A percentile compares a stretch with the other conserved stretches of the same genome.
These are phyloP conservation scores for carrot (Daucus carota) DNA, from an alignment of 129 eudicot genomes.

Conservation along the genomic window DNA sequence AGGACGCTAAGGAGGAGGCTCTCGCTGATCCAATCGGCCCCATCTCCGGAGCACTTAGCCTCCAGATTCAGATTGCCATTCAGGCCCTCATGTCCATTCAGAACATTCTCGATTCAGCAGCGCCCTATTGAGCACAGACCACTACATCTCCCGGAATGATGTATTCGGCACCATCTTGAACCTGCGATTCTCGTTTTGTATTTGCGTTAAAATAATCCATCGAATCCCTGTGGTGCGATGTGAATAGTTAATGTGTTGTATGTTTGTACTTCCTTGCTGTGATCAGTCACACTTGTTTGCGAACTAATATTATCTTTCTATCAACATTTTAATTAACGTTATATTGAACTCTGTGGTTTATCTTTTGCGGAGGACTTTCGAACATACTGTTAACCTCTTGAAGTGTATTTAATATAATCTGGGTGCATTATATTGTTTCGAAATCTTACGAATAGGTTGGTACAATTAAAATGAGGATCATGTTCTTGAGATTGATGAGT, in stretches of 20 bases:
- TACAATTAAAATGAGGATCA: no score
- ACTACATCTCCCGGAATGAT: background rate
- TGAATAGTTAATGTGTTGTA: background rate
- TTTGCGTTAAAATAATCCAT: background rate
- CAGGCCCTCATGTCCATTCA: constrained; percentile 2
- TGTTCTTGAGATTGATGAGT: no score
- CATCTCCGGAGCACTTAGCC: background rate
- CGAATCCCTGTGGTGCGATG: background rate
- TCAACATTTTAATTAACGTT: no score
- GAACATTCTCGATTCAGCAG: background rate
- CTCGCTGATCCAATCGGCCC: constrained; percentile 2
- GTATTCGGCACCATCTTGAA: background rate
- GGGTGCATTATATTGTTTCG: no score
- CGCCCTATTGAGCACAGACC: background rate
- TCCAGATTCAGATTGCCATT: background rate
- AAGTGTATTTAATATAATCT: no score
- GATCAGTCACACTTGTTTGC: background rate
- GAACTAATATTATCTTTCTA: background rate
- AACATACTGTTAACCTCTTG: no score
- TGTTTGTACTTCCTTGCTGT: background rate
- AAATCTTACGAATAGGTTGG: no score
- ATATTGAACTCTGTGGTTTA: no score
- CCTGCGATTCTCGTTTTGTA: background rate
- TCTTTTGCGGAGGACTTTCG: no score
- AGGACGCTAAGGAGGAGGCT: constrained; percentile 1